Base-by-base conservation (phyloP, 1,139 yeast species). In the Taphrina pruni region DNA sequence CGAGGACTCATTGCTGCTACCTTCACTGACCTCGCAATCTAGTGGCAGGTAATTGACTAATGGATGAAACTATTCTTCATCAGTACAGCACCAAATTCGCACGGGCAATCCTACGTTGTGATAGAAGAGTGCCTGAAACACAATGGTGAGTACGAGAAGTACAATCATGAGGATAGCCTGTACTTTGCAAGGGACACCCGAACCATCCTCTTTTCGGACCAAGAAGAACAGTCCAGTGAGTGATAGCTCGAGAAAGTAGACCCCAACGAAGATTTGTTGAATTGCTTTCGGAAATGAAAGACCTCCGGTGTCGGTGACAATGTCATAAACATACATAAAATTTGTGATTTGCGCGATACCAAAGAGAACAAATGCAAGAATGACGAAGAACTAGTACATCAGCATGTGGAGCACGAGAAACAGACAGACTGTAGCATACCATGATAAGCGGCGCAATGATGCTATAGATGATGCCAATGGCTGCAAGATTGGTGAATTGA, bases 221-320 rank as follows among this genome's bases (percentile, higher is more conserved):
- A 93, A 84, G 62, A 97, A 96, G 77, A 92, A 92, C 72, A 94
- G 82, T 69, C 96, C 97, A 72, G 93, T 80, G 76, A 94, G 77
- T 80, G 97, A 90, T 38, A 92, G 78, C 79, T 94, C 94, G 17
- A 95, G 96, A 73, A 94, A 79, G 78, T 94, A 94, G 60, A 94
- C 79, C 70, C 98, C 98, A 51, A 89, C 88, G 76, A 94, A 87
- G 0, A 94, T 87, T 79, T 94, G 97, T 79, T 88, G 88, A 72
- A 94, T 81, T 1, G 97, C 97, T 73, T 88, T 84, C 69, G 97
- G 96, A 77, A 90, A 94, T 79, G 88, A 88, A 71, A 88, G 82
- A 61, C 99, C 99, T 78, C 97, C 86, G 38, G 88, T 81, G 76
- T 92, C 97, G 57, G 87, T 82, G 6, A 88, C 81, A 72, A 86